Base-by-base conservation (phyloP, 495 filamentous ascomycete genomes). In the Trichoderma reesei region DNA sequence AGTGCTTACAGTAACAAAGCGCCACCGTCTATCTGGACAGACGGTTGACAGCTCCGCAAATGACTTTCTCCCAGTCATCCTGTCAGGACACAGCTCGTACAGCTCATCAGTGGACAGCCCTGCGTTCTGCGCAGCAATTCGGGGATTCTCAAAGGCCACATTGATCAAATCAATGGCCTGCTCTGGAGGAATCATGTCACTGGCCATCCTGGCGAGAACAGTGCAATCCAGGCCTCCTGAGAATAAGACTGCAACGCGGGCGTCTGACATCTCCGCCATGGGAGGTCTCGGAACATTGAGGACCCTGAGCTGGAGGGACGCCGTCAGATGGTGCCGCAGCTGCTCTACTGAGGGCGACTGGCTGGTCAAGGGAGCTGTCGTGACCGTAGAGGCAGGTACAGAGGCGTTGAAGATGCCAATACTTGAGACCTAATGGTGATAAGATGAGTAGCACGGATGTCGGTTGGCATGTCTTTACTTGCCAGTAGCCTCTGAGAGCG, bases 211-310 rank as follows among this genome's bases (percentile, higher is more conserved):
- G 13, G 95, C 93, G 34, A 99, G 79, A 0, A 96, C 74, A 3
- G 92, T 92, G 72, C 94, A 97, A 72, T 99, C 94, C 9, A 99
- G 79, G 0, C 94, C 94, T 5, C 94, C 94, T 0, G 93, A 97
- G 74, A 98, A 99, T 0, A 99, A 80, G 2, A 99, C 82, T 0
- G 91, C 92, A 37, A 96, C 68, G 62, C 84, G 85, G 67, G 72
- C 76, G 72, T 72, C 73, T 72, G 67, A 63, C 59, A 65, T 64
- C 59, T 63, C 65, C 10, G 78, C 63, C 60, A 41, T 60, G 18
- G 81, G 79, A 4, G 83, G 86, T 44, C 77, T 68, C 4, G 88
- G 89, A n/a, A 95, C 83, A 62, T 88, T 78, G 14, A 85, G 74
- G 16, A 92, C 81, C 20, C 92, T 82, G 11, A 86, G 68, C 59